These are phyloP conservation scores for Cladochytrium tenue DNA, from an alignment of 371 early-diverging fungal genomes.

Conservation along the genomic window DNA sequence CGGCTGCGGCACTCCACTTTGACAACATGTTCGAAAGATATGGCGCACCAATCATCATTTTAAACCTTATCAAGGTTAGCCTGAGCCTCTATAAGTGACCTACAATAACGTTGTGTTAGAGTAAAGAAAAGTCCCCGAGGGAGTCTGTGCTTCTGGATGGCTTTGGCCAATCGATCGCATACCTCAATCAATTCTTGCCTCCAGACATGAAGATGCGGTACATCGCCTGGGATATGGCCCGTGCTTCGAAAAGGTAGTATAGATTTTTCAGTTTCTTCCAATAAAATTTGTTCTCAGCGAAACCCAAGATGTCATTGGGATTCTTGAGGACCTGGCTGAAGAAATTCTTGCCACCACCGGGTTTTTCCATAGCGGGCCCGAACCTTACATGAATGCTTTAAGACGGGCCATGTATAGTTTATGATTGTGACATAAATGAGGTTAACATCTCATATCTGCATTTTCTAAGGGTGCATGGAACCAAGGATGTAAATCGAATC, in stretches of 20 bases:
- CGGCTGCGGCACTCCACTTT: conserved; percentile 90
- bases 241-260: conserved; percentile 82
- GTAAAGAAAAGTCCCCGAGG: conserved; percentile 84
- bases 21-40: conserved; percentile 86
- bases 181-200: conserved; percentile 87
- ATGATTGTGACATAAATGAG: no score
- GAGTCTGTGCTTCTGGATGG: conserved; percentile 87
- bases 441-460: no score
- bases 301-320: conserved; percentile 87
- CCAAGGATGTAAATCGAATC: conserved; percentile 28
- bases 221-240: conserved; percentile 96
- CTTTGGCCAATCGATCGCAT: conserved; percentile 75
- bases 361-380: conserved; percentile 89
- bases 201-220: conserved; percentile 80
- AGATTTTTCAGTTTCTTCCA: neutral
- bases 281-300: conserved; percentile 38
- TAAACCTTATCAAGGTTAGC: conserved; percentile 86
- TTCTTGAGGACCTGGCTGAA: conserved; percentile 85
- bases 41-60: conserved; percentile 83
- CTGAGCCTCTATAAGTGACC: neutral
- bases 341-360: conserved; percentile 82
- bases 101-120: conserved; percentile 30
- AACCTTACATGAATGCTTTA: conserved; percentile 61
- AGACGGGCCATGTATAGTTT: conserved; percentile 40
- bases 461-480: neutral